These are phyloP conservation scores for Sordariomycetes sp. DNA, from an alignment of 2,329 filamentous ascomycete genomes.

Conservation along the genomic window DNA sequence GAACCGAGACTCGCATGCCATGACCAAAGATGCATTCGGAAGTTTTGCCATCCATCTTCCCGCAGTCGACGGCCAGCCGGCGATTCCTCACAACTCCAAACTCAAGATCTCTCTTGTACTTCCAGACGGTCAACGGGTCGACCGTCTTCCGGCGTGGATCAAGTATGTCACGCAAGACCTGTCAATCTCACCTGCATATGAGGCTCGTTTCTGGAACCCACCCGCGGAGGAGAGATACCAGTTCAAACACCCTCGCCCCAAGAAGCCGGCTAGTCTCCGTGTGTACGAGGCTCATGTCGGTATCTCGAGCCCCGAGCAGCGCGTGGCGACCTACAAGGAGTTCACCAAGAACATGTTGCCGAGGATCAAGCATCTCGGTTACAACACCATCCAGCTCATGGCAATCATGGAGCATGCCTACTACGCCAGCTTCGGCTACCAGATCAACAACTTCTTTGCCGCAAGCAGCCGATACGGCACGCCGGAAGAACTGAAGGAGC, in stretches of 20 bases:
- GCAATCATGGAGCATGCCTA: conserved; percentile 99
- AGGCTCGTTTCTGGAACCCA: conserved; percentile 96
- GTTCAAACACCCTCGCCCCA: conserved; percentile 75
- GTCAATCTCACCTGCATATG: conserved; percentile 80
- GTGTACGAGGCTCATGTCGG: conserved; percentile 99
- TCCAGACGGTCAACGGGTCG: conserved; percentile 70
- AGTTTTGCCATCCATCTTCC: conserved; percentile 79
- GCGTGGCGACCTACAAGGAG: conserved; percentile 92
- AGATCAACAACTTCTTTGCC: conserved; percentile 98
- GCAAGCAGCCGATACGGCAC: conserved; percentile 91
- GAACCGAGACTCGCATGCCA: conserved; percentile 73
- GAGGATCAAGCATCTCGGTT: conserved; percentile 80
- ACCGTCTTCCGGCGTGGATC: conserved; percentile 93
- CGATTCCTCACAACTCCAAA: conserved; percentile 89
- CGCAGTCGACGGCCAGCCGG: conserved; percentile 61
- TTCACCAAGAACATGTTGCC: conserved; percentile 90
- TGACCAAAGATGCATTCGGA: conserved; percentile 79
- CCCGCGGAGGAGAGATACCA: conserved; percentile 65
- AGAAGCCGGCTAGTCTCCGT: conserved; percentile 75
- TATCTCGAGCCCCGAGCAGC: conserved; percentile 84
- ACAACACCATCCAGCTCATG: conserved; percentile 98
- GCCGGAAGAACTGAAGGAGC: conserved; percentile 91
- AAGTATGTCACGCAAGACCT: conserved; percentile 94
- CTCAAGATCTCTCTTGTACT: conserved; percentile 88
- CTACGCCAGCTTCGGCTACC: conserved; percentile 98